These are phyloP conservation scores for Dactylella cylindrospora DNA, from an alignment of 2,329 filamentous ascomycete species.

Conservation along the genomic window DNA sequence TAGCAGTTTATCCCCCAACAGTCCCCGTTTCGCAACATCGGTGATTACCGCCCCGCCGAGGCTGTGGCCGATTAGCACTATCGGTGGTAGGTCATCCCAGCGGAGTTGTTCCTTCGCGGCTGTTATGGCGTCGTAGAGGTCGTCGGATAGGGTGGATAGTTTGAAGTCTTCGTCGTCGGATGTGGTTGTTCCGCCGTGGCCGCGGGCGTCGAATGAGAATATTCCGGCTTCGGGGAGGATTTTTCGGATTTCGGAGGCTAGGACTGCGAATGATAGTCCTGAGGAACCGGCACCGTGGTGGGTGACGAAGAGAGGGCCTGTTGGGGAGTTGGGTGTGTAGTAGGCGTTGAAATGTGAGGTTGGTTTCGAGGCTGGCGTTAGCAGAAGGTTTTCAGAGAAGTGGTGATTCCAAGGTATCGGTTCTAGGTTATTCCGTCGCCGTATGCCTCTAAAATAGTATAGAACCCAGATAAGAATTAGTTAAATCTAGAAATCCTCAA, in stretches of 20 bases:
- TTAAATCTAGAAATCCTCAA: constrained; percentile 49
- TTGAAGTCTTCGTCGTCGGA: constrained; percentile 62
- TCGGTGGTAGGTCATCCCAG: constrained; percentile 72
- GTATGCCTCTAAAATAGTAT: constrained; percentile 31
- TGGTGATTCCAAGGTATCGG: constrained; percentile 83
- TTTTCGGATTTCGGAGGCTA: constrained; percentile 74
- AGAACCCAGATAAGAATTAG: constrained; percentile 23
- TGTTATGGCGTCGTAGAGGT: constrained; percentile 59
- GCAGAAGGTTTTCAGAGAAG: constrained; percentile 82
- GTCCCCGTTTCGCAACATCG: constrained; percentile 70
- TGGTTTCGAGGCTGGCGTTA: constrained; percentile 58
- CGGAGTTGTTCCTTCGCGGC: constrained; percentile 68
- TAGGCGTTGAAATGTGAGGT: constrained; percentile 72
- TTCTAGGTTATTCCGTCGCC: constrained; percentile 60
- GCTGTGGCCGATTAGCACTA: constrained; percentile 86
- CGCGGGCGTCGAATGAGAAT: constrained; percentile 79
- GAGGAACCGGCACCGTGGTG: constrained; percentile 95
- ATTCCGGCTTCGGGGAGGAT: constrained; percentile 77
- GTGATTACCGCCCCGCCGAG: constrained; percentile 90
- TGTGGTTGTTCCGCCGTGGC: constrained; percentile 64
- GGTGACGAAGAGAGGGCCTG: constrained; percentile 82
- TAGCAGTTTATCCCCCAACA: constrained; percentile 68
- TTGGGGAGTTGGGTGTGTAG: constrained; percentile 73
- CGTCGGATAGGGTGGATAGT: constrained; percentile 70
- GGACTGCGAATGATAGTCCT: constrained; percentile 83